A percentile compares a stretch with the other conserved stretches of the same genome.
These are phyloP conservation scores for Phytopythium sindhum DNA, from an alignment of 352 stramenopile genomes.

Conservation along the genomic window DNA sequence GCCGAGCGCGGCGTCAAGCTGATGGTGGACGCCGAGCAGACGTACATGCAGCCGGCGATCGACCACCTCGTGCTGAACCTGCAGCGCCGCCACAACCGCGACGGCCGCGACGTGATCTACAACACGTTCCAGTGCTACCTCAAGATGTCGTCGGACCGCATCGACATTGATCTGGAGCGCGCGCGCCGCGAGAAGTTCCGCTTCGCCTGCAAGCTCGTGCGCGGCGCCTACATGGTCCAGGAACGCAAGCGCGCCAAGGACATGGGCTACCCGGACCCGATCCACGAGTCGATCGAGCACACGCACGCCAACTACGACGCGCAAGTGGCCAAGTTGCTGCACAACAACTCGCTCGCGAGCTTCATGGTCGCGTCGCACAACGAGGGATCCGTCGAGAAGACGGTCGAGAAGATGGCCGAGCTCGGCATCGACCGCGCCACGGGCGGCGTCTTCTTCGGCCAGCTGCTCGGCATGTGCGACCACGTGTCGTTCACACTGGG, in stretches of 20 bases:
- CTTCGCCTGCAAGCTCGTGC: slow-evolving; percentile 97
- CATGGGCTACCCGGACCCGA: slow-evolving; percentile 84
- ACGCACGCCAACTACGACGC: slow-evolving; percentile 95
- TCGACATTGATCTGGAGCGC: slow-evolving; percentile 92
- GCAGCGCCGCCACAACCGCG: slow-evolving; percentile 89
- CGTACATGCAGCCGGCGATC: slow-evolving; percentile 97
- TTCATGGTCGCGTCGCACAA: slow-evolving; percentile 99
- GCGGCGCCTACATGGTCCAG: slow-evolving; percentile 98
- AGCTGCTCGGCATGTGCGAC: slow-evolving; percentile 98
- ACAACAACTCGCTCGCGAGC: slow-evolving; percentile 84
- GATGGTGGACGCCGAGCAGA: slow-evolving; percentile 98
- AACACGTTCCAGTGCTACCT: slow-evolving; percentile 99
- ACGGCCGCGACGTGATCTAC: slow-evolving; percentile 90
- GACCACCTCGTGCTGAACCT: slow-evolving; percentile 91
- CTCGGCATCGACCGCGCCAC: slow-evolving; percentile 75
- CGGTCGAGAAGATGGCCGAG: slow-evolving; percentile 91
- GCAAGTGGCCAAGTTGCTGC: slow-evolving; percentile 88
- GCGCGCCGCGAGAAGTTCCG: slow-evolving; percentile 89
- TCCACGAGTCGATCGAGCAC: slow-evolving; percentile 91
- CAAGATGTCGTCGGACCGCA: slow-evolving; percentile 86
- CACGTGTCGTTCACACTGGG: slow-evolving; percentile 96
- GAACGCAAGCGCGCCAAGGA: slow-evolving; percentile 90
- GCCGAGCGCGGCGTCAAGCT: slow-evolving; percentile 84
- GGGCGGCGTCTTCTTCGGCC: slow-evolving; percentile 93
- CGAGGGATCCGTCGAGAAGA: slow-evolving; percentile 91